Percentiles rank a stretch among this genome's conserved stretches.
These are phyloP conservation scores for Acacia acuminata DNA, from an alignment of 306 rosid species.

Conservation along the genomic window DNA sequence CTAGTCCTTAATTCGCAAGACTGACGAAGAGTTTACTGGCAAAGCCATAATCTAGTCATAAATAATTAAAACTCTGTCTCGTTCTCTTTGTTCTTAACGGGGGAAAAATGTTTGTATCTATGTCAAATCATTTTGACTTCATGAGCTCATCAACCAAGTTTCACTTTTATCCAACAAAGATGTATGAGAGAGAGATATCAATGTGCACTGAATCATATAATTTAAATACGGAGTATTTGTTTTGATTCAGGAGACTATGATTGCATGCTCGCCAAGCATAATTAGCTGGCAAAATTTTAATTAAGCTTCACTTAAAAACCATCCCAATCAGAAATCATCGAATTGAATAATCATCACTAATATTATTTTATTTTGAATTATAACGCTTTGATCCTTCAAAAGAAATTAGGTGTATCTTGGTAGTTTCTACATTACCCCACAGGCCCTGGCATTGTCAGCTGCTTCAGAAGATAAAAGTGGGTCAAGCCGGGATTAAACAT, in stretches of 20 bases:
- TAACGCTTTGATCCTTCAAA: no score
- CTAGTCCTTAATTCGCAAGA: no score
- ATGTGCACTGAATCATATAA: no score
- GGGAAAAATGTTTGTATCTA: not conserved
- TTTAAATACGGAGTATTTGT: not conserved
- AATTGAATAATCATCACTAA: no score
- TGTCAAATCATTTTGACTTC: not conserved
- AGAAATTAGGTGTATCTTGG: no score
- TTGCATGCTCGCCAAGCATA: not conserved
- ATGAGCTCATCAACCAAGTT: no score
- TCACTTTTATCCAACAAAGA: not conserved
- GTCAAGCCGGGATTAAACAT: no score
- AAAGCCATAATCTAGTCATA: not conserved
- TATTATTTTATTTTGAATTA: no score
- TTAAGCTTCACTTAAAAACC: not conserved
- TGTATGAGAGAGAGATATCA: no score
- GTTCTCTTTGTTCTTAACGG: not conserved
- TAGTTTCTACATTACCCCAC: no score
- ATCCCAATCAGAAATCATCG: not conserved
- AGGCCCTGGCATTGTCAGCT: no score
- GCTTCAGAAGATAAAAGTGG: no score
- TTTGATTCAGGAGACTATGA: not conserved
- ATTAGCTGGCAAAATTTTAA: not conserved
- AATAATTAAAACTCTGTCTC: not conserved
- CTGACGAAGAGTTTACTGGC: not conserved